A percentile compares a stretch with the other conserved stretches of the same genome.
Evolutionary conservation across 108 stramenopile genomes (phyloP).

Genomic region (Cyclostephanos tholiformis): DNA sequence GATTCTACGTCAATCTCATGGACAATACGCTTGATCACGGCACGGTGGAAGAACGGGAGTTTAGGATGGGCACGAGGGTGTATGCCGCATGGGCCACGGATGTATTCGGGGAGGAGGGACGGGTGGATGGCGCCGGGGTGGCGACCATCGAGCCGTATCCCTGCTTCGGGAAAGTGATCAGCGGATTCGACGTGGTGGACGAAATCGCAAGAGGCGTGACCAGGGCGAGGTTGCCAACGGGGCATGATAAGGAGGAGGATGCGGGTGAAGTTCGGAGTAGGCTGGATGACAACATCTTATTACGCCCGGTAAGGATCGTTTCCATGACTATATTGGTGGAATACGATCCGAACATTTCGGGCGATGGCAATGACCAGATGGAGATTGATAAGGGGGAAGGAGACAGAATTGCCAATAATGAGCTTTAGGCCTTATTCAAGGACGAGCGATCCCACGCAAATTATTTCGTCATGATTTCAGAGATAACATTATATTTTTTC

Average conservation of each 20-base stretch:
- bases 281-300: constrained; percentile 21
- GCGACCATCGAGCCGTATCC: constrained; percentile 80
- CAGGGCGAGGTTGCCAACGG: constrained; percentile 27
- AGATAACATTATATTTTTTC: too few relatives aligned
- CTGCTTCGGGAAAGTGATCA: constrained; percentile 88
- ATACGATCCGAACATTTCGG: constrained; percentile 1
- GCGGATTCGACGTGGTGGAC: constrained; percentile 71
- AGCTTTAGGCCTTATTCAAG: too few relatives aligned
- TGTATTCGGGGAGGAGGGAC: constrained; percentile 6
- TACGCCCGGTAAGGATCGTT: constrained; percentile 42
- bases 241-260: constrained; percentile 6
- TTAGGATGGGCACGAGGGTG: constrained; percentile 29
- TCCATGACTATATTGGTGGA: constrained; percentile 37
- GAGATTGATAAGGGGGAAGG: too few relatives aligned
- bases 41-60: constrained; percentile 62
- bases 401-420: too few relatives aligned
- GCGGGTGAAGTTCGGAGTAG: background rate
- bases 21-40: constrained; percentile 92
- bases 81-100: constrained; percentile 41
- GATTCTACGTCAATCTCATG: constrained; percentile 83
- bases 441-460: too few relatives aligned
- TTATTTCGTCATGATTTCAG: too few relatives aligned
- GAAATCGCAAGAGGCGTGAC: constrained; percentile 45
- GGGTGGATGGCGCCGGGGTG: constrained; percentile 17
- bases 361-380: background rate